Base-by-base conservation (phyloP, 1,139 yeast species). In the Zygotorulaspora mrakii region DNA sequence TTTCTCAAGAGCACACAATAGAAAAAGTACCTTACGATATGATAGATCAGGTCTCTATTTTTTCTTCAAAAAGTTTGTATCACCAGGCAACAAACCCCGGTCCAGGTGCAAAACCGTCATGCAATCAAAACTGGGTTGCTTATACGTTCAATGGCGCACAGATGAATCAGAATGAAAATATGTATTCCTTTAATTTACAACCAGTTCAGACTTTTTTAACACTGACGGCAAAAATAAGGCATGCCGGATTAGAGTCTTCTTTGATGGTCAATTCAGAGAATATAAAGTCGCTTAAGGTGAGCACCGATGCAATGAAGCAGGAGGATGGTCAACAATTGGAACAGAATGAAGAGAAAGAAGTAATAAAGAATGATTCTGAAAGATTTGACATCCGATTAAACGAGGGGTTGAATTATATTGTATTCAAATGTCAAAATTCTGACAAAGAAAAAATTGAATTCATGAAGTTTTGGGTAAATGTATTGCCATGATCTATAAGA, bases 391-490 rank as follows among this genome's bases (percentile, higher is more conserved):
- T 60, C 4, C 53, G 55, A 16, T 45, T 60, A 22, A 35, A 45
- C 20, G 65, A 60, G 38, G 65, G 65, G 10, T 39, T 57, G 12
- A 60, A 60, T 36, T 42, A 31, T 10, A 28, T 59, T 12, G 59
- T 56, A 20, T 51, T 54, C 27, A 51, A 40, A 31, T 55, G 61
- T 31, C 44, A 45, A 24, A 47, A 47, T 33, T 30, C 37, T 13
- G 39, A 27, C n/a, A 31, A 31, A 1, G 44, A 45, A 21, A 35
- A 27, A 13, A 35, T 30, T 5, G 65, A 60, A 41, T 26, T 29
- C 2, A 46, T 58, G 46, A 54, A 52, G 33, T 50, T 59, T 31
- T 60, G 64, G 62, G 47, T 59, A n/a, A 57, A 54, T 35, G 57
- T 59, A 6, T 44, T 55, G 14, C 62, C 65, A 31, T 60, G 41